Evolutionary conservation across 768 basidiomycete species (phyloP).

Genomic region (Pleurotus tuber-regium): DNA sequence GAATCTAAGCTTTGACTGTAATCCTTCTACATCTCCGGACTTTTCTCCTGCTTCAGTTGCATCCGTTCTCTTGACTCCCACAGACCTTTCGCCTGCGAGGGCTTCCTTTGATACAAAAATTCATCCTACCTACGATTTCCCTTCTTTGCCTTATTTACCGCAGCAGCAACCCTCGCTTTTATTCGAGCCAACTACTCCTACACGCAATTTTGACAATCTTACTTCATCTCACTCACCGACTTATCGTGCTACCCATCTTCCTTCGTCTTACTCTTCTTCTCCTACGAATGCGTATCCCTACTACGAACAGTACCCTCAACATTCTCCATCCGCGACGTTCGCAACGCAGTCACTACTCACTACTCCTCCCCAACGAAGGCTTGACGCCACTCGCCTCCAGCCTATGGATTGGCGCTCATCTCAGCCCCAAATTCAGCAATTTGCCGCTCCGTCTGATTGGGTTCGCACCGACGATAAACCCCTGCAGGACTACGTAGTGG

Average conservation of each 20-base stretch:
- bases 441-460: slow-evolving; percentile 36
- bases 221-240: slow-evolving; percentile 15
- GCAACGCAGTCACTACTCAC: slow-evolving; percentile 28
- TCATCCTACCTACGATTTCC: slow-evolving; percentile 49
- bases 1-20: slow-evolving; percentile 37
- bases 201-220: slow-evolving; percentile 18
- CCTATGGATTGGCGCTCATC: slow-evolving; percentile 38
- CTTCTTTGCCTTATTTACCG: slow-evolving; percentile 37
- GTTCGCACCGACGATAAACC: slow-evolving; percentile 35
- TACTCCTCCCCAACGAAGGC: slow-evolving; percentile 28
- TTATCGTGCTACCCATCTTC: slow-evolving; percentile 23
- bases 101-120: slow-evolving; percentile 54
- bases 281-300: slow-evolving; percentile 32
- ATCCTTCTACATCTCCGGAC: slow-evolving; percentile 56
- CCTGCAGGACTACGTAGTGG: slow-evolving; percentile 25
- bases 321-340: slow-evolving; percentile 33
- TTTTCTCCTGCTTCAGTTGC: slow-evolving; percentile 72
- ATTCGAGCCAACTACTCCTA: slow-evolving; percentile 33
- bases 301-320: slow-evolving; percentile 55
- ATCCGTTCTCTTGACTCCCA: slow-evolving; percentile 70
- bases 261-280: slow-evolving; percentile 22
- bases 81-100: slow-evolving; percentile 68
- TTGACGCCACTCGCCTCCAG: slow-evolving; percentile 23
- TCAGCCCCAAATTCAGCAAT: slow-evolving; percentile 22
- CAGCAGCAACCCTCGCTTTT: slow-evolving; percentile 42